Percentiles rank a stretch among this genome's conserved stretches.
phyloP scores from a whole-genome alignment of 768 basidiomycete genomes.

The Suillus americanus region DNA sequence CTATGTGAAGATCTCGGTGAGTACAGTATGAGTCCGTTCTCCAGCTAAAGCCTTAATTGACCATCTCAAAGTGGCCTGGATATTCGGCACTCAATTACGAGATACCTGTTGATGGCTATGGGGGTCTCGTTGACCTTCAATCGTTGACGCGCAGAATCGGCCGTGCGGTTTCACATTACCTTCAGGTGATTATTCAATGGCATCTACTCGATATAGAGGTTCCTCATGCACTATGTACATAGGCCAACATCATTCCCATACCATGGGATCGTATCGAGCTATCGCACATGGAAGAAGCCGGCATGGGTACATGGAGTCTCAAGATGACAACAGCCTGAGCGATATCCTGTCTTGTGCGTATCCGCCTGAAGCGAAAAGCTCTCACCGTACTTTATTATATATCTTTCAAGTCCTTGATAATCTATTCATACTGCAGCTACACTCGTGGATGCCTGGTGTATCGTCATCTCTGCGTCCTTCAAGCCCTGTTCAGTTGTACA shows the following conservation, averaged over 20 bases:
- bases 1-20: constrained; percentile 59
- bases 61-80: constrained; percentile 57
- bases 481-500: constrained; percentile 19
- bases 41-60: constrained; percentile 4
- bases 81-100: constrained; percentile 72
- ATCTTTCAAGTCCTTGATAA: constrained; percentile 1
- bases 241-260: constrained; percentile 72
- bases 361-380: not conserved
- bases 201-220: constrained; percentile 3
- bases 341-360: not conserved
- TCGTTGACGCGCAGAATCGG: constrained; percentile 68
- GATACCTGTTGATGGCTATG: constrained; percentile 68
- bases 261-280: constrained; percentile 68
- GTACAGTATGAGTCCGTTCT: constrained; percentile 21
- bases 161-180: constrained; percentile 71
- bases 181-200: constrained; percentile 50
- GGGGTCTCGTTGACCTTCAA: constrained; percentile 62
- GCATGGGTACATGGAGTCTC: constrained; percentile 72
- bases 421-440: constrained; percentile 5
- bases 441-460: constrained; percentile 10
- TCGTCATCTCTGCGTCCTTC: constrained; percentile 4
- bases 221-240: constrained; percentile 12
- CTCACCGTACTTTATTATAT: constrained; percentile 1
- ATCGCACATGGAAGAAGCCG: constrained; percentile 69
- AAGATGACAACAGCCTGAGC: constrained; percentile 42